These are phyloP conservation scores for Botrytis porri DNA, from an alignment of 2,329 filamentous ascomycete species.

Conservation along the genomic window DNA sequence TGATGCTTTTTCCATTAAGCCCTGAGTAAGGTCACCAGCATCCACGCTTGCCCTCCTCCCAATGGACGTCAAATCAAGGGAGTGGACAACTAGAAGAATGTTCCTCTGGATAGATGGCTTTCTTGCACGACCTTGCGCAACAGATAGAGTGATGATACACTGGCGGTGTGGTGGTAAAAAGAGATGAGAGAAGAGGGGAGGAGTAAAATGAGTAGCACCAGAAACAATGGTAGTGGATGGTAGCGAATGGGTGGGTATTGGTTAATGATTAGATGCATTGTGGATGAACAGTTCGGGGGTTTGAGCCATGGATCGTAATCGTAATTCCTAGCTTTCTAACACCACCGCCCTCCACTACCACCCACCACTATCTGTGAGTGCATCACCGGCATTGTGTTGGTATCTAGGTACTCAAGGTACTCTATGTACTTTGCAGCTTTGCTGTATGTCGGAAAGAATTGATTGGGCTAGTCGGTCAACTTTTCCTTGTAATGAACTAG, in stretches of 20 bases:
- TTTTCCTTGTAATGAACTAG: not conserved
- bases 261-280: not conserved
- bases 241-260: not conserved
- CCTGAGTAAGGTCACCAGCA: slow-evolving; percentile 8
- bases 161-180: slow-evolving; percentile 9
- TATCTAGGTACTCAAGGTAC: not conserved
- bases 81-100: not conserved
- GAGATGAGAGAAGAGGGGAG: slow-evolving; percentile 3
- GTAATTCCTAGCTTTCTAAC: slow-evolving; percentile 3
- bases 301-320: slow-evolving; percentile 4
- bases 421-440: not conserved
- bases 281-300: slow-evolving; percentile 3
- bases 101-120: slow-evolving; percentile 2
- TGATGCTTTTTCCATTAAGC: slow-evolving; percentile 3
- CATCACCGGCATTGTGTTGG: not conserved
- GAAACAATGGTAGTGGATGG: not conserved
- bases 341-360: not conserved
- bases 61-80: not conserved
- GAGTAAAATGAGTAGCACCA: not conserved
- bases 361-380: not conserved
- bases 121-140: slow-evolving; percentile 14
- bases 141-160: not conserved
- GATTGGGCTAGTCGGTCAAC: slow-evolving; percentile 13
- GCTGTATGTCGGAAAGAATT: slow-evolving; percentile 2
- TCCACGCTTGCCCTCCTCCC: slow-evolving; percentile 11